Evolutionary conservation across 345 rosid genomes (phyloP), one percentile per base, ranked within the genome.

Genomic region (Citrus hindsii): DNA sequence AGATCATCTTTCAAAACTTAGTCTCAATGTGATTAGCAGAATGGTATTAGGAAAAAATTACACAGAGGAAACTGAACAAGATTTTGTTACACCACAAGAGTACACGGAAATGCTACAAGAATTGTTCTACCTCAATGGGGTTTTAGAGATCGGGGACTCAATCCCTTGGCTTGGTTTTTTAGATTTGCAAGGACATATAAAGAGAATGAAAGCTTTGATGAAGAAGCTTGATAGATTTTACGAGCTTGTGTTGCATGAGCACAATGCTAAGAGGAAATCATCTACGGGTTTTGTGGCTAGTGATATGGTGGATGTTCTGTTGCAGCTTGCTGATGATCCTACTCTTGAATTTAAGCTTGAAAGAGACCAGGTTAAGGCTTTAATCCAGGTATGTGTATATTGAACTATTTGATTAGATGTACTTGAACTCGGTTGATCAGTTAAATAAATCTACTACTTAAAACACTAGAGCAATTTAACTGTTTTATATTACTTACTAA

Each of bases 21-120:
- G 90, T 61, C 80, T 91, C 0, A 89, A 84, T 27, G 90, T 91
- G 69, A 89, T 89, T 6, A 86, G 92, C 72, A 79, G 91, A 24
- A 85, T 91, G 89, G 94, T 85, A 9, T 51, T 89, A 0, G 94
- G 92, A 56, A 88, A 85, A 76, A 91, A 87, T 27, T 89, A 89
- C 82, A 79, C 88, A 2, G 84, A 74, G 21, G 60, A 76, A 73
- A 53, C 38, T 22, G 79, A 67, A 0, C 37, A 76, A 5, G 83
- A 81, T 64, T 79, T 84, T 6, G 86, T 88, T 69, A 76, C 83
- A 1, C 87, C 92, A 5, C 79, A 84, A 63, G 90, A 91, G 84
- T 91, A 86, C 72, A 86, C 87, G 83, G 84, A 86, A 75, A 91
- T 91, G 91, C 73, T 91, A 1, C 90, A 91, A 30, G 92, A 91